Base-by-base conservation (phyloP, 2,329 filamentous ascomycete genomes). In the Curvularia spicifera region DNA sequence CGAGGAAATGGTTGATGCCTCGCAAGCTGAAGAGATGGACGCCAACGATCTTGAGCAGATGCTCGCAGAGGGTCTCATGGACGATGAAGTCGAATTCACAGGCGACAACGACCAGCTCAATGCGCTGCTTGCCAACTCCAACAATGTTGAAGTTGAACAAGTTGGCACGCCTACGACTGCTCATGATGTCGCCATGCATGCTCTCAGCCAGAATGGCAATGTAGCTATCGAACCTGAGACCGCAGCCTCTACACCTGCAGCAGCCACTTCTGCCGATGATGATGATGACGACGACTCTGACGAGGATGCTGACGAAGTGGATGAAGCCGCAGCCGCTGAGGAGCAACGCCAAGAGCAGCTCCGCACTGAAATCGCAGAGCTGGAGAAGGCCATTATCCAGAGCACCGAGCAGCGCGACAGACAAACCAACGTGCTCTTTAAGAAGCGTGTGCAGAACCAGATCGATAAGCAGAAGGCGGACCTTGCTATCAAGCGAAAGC, bases 401-500 rank as follows among this genome's bases (percentile, higher is more conserved):
- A 78, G 78, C 20, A 73, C 79, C 28, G 72, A 71, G 45, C 75
- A 79, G 51, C 76, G 79, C 61, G 78, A 80, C 45, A 77, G 76
- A 28, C 76, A 80, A 59, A 74, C 70, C 20, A 85, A 85, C 59
- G 71, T 72, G 12, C 77, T 87, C 58, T 75, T 85, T 63, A 81
- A 79, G 71, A 76, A 79, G 61, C 77, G 84, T 55, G 73, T 83
- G 53, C 74, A 80, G 65, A 78, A 78, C 43, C 83, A 80, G 57
- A 78, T 85, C 45, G 76, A 80, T 28, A 81, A 78, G 53, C 71
- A 85, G 53, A 64, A 67, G 44, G 62, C 65, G 13, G 81, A 82
- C 71, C 78, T 79, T n/a, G 82, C 85, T 61, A 70, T 86, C 63
- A 79, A 83, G 57, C 71, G 85, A 50, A 86, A 86, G 76, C 81